Conservation (phyloP, 1,284 basidiomycete genomes). For the Sphagnurus paluster region DNA sequence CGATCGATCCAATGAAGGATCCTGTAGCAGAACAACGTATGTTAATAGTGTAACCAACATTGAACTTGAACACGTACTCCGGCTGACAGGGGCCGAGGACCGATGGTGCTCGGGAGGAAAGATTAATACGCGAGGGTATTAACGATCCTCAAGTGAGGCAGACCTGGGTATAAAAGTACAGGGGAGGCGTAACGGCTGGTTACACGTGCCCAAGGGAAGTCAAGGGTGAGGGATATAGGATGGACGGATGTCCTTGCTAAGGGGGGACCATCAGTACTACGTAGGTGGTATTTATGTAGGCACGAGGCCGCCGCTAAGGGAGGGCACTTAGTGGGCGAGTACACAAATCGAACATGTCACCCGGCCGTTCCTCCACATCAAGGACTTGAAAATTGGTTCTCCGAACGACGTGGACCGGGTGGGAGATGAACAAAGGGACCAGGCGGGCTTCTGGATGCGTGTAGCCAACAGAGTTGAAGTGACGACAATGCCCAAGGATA, state of each 20-base stretch:
- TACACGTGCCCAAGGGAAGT: slow-evolving; percentile 15
- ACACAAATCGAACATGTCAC: slow-evolving; percentile 34
- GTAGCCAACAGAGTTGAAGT: slow-evolving; percentile 11
- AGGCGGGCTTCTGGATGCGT: slow-evolving; percentile 20
- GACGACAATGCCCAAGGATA: slow-evolving; percentile 22
- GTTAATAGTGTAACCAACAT: neutral
- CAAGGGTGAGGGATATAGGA: slow-evolving; percentile 16
- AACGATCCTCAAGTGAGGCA: slow-evolving; percentile 12
- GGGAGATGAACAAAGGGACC: slow-evolving; percentile 12
- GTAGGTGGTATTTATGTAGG: slow-evolving; percentile 33
- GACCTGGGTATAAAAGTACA: slow-evolving; percentile 15
- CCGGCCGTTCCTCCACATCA: slow-evolving; percentile 29
- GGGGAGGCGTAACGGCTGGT: slow-evolving; percentile 16
- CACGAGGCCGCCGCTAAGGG: slow-evolving; percentile 38
- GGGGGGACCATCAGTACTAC: slow-evolving; percentile 27
- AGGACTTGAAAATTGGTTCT: slow-evolving; percentile 22
- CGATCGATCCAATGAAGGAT: slow-evolving; percentile 12
- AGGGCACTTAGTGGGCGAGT: slow-evolving; percentile 28
- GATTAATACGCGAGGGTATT: slow-evolving; percentile 17
- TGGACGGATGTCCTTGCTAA: slow-evolving; percentile 34
- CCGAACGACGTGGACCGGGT: slow-evolving; percentile 14
- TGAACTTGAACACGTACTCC: slow-evolving; percentile 5
- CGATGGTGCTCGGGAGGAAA: slow-evolving; percentile 6
- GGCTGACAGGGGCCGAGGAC: neutral
- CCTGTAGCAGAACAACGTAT: slow-evolving; percentile 2